These are phyloP conservation scores for Solanum tarapatanum DNA, from an alignment of 257 asterid species.

Conservation along the genomic window DNA sequence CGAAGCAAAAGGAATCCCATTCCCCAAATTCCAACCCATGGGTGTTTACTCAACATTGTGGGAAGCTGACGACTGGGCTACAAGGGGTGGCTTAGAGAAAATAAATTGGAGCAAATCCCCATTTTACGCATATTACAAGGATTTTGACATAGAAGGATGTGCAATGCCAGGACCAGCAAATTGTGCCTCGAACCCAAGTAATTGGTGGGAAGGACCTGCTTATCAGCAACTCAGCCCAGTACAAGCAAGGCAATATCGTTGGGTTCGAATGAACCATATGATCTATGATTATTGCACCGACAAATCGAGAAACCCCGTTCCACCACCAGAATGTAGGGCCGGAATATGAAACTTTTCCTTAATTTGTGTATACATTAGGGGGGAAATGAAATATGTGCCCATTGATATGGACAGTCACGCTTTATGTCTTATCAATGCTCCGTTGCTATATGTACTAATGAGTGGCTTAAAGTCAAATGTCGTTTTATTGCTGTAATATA, in stretches of 20 bases:
- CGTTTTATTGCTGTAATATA: background rate
- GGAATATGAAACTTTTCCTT: background rate
- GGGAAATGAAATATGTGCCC: background rate
- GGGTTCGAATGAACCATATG: constrained; percentile 75
- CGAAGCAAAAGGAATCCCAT: constrained; percentile 59
- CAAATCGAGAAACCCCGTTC: constrained; percentile 35
- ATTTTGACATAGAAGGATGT: constrained; percentile 84
- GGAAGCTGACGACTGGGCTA: constrained; percentile 98
- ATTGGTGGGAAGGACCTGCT: constrained; percentile 82
- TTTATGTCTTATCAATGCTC: background rate
- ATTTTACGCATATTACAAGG: constrained; percentile 71
- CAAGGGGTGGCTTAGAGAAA: constrained; percentile 79
- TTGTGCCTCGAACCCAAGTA: constrained; percentile 38
- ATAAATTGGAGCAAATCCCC: constrained; percentile 88
- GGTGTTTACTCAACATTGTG: constrained; percentile 67
- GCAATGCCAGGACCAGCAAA: constrained; percentile 50
- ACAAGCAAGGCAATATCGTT: constrained; percentile 46
- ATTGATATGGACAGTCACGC: background rate
- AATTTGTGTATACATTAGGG: background rate
- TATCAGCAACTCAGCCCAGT: constrained; percentile 41
- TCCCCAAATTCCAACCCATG: constrained; percentile 68
- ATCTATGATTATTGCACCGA: constrained; percentile 87
- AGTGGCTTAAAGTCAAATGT: background rate
- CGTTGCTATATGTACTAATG: background rate
- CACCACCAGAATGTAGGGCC: constrained; percentile 44